phyloP scores from a whole-genome alignment of 148 eudicot genomes.

The Mesembryanthemum crystallinum region DNA sequence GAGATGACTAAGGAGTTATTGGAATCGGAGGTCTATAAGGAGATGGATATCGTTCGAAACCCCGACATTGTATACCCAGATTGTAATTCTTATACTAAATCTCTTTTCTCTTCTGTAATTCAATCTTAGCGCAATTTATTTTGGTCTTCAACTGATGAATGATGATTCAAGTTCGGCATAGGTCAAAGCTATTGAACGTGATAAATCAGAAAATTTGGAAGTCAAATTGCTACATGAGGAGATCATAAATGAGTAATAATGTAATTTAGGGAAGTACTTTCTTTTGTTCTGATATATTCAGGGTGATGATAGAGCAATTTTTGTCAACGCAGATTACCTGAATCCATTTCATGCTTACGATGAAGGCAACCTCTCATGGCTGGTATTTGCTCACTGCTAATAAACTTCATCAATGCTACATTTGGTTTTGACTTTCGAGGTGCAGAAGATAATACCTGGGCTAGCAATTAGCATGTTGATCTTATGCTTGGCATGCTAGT shows the following conservation, averaged over 20 bases:
- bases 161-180: not conserved
- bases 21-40: constrained; percentile 90
- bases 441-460: not conserved
- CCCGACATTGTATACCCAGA: constrained; percentile 65
- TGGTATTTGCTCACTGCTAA: constrained; percentile 42
- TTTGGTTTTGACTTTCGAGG: not conserved
- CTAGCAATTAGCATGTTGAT: not conserved
- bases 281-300: not conserved
- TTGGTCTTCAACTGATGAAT: not conserved
- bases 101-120: not conserved
- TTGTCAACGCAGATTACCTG: constrained; percentile 70
- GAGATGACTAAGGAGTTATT: constrained; percentile 78
- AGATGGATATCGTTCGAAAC: constrained; percentile 57
- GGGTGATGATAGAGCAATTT: constrained; percentile 9
- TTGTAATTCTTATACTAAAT: constrained; percentile 43
- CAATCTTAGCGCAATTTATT: not conserved
- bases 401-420: not conserved
- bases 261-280: not conserved
- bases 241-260: not conserved
- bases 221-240: not conserved
- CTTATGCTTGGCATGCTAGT: not conserved
- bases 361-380: constrained; percentile 99
- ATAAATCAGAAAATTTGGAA: not conserved
- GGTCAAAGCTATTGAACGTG: not conserved
- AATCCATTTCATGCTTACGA: constrained; percentile 99